Evolutionary conservation across 2,329 filamentous ascomycete genomes (phyloP).

Genomic region (Botrytis paeoniae): DNA sequence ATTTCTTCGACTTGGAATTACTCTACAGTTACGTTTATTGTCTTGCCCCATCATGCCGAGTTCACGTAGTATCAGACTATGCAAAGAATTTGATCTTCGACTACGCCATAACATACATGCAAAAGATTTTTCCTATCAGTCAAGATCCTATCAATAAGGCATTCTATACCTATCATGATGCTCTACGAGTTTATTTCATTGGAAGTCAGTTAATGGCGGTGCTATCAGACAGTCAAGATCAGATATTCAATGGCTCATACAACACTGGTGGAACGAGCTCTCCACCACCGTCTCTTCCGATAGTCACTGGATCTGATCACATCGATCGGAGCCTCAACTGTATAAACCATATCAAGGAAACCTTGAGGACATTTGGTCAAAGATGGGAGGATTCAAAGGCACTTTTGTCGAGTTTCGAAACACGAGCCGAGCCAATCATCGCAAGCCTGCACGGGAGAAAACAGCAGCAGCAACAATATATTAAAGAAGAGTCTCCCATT

Average conservation of each 20-base stretch:
- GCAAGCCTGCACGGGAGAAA: slow-evolving; percentile 45
- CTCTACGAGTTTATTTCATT: slow-evolving; percentile 77
- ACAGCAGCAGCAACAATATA: slow-evolving; percentile 31
- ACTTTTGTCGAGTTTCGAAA: slow-evolving; percentile 53
- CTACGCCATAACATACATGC: slow-evolving; percentile 77
- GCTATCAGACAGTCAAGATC: slow-evolving; percentile 55
- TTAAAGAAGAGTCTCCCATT: slow-evolving; percentile 24
- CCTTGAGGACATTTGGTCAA: slow-evolving; percentile 55
- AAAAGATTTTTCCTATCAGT: slow-evolving; percentile 67
- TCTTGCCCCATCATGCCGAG: slow-evolving; percentile 73
- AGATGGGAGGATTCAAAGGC: slow-evolving; percentile 57
- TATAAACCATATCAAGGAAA: slow-evolving; percentile 52
- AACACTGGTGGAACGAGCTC: slow-evolving; percentile 34
- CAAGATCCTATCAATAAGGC: slow-evolving; percentile 56
- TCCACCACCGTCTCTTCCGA: slow-evolving; percentile 51
- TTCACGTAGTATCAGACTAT: slow-evolving; percentile 71
- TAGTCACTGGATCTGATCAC: slow-evolving; percentile 46
- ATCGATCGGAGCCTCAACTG: slow-evolving; percentile 55
- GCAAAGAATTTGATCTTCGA: slow-evolving; percentile 82
- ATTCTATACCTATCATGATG: slow-evolving; percentile 84
- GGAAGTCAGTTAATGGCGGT: slow-evolving; percentile 62
- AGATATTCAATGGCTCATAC: slow-evolving; percentile 48
- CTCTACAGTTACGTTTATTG: slow-evolving; percentile 91
- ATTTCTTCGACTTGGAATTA: slow-evolving; percentile 82
- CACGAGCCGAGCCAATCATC: slow-evolving; percentile 30